Evolutionary conservation across 2,329 filamentous ascomycete genomes (phyloP).

Genomic region (Parastagonospora avenae): DNA sequence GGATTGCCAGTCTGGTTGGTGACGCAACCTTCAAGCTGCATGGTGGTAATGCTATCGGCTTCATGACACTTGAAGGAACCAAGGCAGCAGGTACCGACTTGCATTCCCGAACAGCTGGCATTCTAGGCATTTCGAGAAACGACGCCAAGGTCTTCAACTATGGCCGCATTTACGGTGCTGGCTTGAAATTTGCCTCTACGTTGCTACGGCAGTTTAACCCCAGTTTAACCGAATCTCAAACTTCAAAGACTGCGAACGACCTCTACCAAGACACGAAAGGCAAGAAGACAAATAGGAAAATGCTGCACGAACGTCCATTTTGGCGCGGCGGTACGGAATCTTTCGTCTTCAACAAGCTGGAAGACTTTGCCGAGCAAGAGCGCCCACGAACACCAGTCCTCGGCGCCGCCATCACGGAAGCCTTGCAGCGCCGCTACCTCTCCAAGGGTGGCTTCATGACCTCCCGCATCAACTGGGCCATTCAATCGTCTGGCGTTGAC

Average conservation of each 20-base stretch:
- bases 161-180: constrained; percentile 97
- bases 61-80: constrained; percentile 97
- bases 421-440: constrained; percentile 85
- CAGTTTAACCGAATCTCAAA: constrained; percentile 76
- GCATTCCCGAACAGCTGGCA: constrained; percentile 89
- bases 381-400: constrained; percentile 87
- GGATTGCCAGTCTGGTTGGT: constrained; percentile 95
- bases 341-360: constrained; percentile 96
- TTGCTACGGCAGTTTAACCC: constrained; percentile 94
- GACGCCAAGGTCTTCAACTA: constrained; percentile 99
- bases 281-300: constrained; percentile 76
- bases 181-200: constrained; percentile 88
- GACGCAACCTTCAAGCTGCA: constrained; percentile 95
- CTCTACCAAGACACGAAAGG: constrained; percentile 92
- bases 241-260: constrained; percentile 73
- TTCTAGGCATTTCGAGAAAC: constrained; percentile 91
- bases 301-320: constrained; percentile 75
- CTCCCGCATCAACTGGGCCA: constrained; percentile 97
- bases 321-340: constrained; percentile 97
- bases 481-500: constrained; percentile 95
- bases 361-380: constrained; percentile 97
- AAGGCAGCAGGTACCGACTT: constrained; percentile 93
- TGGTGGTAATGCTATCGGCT: constrained; percentile 94
- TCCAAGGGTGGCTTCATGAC: constrained; percentile 92
- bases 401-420: constrained; percentile 94